Conservation (phyloP, 164 flowering plant genomes). For the Chimonanthus salicifolius region DNA sequence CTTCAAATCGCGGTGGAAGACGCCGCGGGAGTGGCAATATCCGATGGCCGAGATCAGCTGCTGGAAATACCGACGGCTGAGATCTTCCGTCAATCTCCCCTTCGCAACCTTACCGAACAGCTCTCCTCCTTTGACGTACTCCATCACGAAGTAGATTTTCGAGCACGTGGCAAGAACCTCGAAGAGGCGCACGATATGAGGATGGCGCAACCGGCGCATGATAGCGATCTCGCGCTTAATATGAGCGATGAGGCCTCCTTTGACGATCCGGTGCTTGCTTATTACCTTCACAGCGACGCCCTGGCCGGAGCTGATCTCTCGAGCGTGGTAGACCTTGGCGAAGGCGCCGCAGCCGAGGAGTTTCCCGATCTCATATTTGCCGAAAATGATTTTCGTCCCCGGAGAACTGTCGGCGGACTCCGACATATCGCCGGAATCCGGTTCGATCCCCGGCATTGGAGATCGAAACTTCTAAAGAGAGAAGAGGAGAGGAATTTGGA, state of each 20-base stretch:
- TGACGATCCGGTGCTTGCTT: slow-evolving; percentile 43
- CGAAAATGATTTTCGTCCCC: slow-evolving; percentile 22
- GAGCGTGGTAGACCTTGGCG: slow-evolving; percentile 69
- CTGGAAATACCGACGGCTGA: slow-evolving; percentile 59
- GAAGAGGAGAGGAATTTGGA: too few relatives aligned
- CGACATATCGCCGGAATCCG: not conserved
- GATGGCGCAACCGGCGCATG: slow-evolving; percentile 63
- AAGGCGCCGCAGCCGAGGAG: slow-evolving; percentile 66
- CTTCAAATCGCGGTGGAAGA: slow-evolving; percentile 64
- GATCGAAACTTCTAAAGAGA: not conserved
- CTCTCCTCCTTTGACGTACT: slow-evolving; percentile 66
- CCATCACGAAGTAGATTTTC: slow-evolving; percentile 68
- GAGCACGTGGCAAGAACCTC: slow-evolving; percentile 66
- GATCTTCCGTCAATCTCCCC: slow-evolving; percentile 54
- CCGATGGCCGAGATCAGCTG: slow-evolving; percentile 66
- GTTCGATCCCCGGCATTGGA: not conserved
- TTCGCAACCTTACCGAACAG: slow-evolving; percentile 51
- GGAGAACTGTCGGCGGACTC: not conserved
- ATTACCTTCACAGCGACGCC: slow-evolving; percentile 72
- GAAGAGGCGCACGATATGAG: slow-evolving; percentile 44
- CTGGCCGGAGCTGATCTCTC: slow-evolving; percentile 42
- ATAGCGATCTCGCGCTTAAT: slow-evolving; percentile 55
- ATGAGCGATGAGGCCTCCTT: slow-evolving; percentile 26
- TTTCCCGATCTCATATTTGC: slow-evolving; percentile 57
- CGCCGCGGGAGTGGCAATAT: slow-evolving; percentile 62